These are phyloP conservation scores for Cymbopogon citratus DNA, from an alignment of 176 grass and related monocot species.

Conservation along the genomic window DNA sequence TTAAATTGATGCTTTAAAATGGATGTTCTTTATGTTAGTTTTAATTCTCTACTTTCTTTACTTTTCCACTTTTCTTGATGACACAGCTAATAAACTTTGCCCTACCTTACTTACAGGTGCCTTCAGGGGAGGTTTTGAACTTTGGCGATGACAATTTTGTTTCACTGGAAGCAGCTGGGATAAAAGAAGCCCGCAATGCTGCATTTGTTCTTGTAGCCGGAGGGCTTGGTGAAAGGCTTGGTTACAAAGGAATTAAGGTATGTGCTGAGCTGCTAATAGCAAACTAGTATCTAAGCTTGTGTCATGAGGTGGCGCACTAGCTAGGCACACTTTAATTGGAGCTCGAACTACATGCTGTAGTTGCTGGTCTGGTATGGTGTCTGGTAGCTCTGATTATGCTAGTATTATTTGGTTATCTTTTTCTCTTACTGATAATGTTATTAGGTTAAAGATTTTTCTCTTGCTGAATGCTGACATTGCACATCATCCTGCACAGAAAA, in stretches of 20 bases:
- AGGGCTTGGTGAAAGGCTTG: constrained; percentile 91
- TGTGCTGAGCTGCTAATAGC: neutral
- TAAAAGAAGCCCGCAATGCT: constrained; percentile 70
- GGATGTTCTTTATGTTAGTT: neutral
- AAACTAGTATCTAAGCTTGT: neutral
- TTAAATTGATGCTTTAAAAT: neutral
- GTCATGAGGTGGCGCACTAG: neutral
- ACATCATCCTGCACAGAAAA: neutral
- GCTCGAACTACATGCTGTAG: neutral
- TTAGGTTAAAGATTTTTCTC: neutral
- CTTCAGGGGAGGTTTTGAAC: constrained; percentile 71
- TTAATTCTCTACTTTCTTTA: neutral
- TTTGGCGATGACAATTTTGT: constrained; percentile 79
- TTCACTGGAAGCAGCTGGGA: constrained; percentile 69
- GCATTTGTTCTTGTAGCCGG: constrained; percentile 99
- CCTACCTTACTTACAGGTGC: constrained; percentile 46
- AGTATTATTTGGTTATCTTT: neutral
- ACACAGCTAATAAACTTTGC: neutral
- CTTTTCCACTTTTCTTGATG: neutral
- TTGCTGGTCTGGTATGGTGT: neutral
- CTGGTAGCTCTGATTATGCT: neutral
- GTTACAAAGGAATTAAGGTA: constrained; percentile 99
- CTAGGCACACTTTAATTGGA: neutral
- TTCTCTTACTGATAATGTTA: neutral
- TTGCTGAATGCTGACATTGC: neutral